phyloP scores from a whole-genome alignment of 2,329 filamentous ascomycete species.

The Didymosphaeria variabile region DNA sequence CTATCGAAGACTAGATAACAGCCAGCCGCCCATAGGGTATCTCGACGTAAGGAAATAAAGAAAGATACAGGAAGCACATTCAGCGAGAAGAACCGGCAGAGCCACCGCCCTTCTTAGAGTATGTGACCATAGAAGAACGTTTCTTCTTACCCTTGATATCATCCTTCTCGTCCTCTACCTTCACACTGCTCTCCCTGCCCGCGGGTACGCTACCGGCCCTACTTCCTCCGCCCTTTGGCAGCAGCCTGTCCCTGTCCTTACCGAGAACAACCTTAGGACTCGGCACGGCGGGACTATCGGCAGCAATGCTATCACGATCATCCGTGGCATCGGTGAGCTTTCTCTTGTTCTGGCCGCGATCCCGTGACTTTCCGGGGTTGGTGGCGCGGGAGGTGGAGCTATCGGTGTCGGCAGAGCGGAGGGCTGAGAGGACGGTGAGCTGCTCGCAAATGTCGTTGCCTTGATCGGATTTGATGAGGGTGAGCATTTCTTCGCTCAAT shows the following conservation, averaged over 20 bases:
- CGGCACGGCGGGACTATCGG: conserved; percentile 47
- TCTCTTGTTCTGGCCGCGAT: conserved; percentile 46
- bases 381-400: conserved; percentile 47
- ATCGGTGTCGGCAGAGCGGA: conserved; percentile 56
- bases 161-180: conserved; percentile 59
- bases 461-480: conserved; percentile 53
- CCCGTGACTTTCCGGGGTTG: conserved; percentile 48
- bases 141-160: conserved; percentile 56
- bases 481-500: conserved; percentile 56
- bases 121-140: conserved; percentile 35
- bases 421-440: conserved; percentile 57
- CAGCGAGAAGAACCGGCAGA: conserved; percentile 4
- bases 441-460: conserved; percentile 53
- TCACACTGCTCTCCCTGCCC: conserved; percentile 60
- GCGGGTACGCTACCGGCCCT: conserved; percentile 53
- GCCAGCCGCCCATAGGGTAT: conserved; percentile 12
- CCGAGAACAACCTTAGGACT: conserved; percentile 45
- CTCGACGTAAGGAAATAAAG: conserved; percentile 6
- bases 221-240: conserved; percentile 52
- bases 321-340: conserved; percentile 48
- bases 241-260: conserved; percentile 46
- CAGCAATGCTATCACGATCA: conserved; percentile 50
- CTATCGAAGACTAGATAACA: conserved; percentile 1
- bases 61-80: neutral
- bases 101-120: conserved; percentile 21